Conservation (phyloP, 179 eudicot species). For the Patellifolia procumbens region DNA sequence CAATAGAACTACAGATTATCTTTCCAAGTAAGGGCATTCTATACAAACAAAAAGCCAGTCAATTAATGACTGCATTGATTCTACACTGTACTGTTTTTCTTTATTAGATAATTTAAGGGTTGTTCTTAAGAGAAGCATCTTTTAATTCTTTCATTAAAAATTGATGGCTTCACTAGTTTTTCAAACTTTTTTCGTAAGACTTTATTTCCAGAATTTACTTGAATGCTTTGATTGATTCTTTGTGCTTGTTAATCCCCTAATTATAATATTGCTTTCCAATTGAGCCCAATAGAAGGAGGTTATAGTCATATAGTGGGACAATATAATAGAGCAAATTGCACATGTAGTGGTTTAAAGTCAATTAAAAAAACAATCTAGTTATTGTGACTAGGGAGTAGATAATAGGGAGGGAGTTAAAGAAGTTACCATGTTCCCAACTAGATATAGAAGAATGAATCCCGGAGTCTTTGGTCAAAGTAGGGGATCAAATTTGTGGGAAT, state of each 20-base stretch:
- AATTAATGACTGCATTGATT: too few relatives aligned
- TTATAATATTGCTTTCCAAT: not conserved
- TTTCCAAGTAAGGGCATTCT: too few relatives aligned
- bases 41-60: too few relatives aligned
- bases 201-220: not conserved
- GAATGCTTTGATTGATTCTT: not conserved
- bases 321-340: not conserved
- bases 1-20: too few relatives aligned
- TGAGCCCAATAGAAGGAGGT: not conserved
- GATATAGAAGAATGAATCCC: not conserved
- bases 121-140: too few relatives aligned
- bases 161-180: not conserved
- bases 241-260: not conserved
- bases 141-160: too few relatives aligned
- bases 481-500: not conserved
- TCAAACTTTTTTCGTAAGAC: too few relatives aligned
- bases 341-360: not conserved
- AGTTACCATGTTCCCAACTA: slow-evolving; percentile 5
- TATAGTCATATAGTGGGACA: slow-evolving; percentile 2
- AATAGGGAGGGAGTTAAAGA: not conserved
- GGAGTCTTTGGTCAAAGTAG: slow-evolving; percentile 1
- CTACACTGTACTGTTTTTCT: too few relatives aligned
- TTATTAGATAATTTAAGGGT: too few relatives aligned
- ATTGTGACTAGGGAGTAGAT: too few relatives aligned
- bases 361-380: too few relatives aligned